phyloP scores from a whole-genome alignment of 2,329 filamentous ascomycete species.

The Colletotrichum phormii region DNA sequence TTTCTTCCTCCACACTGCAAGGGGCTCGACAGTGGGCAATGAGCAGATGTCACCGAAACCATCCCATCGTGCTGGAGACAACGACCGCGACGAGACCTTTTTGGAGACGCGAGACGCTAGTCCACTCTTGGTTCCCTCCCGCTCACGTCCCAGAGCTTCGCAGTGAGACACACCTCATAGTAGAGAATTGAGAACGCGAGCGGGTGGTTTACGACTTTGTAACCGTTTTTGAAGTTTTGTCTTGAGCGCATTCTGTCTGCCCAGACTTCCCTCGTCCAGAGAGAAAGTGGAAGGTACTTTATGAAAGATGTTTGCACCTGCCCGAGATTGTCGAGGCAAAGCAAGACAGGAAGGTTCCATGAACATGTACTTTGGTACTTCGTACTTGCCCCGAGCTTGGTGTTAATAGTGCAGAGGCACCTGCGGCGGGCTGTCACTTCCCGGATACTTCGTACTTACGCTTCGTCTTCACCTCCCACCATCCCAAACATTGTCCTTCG shows the following conservation, averaged over 20 bases:
- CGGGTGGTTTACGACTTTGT: neutral
- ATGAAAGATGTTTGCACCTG: neutral
- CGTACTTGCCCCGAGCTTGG: neutral
- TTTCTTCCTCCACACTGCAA: conserved; percentile 22
- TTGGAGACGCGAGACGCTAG: neutral
- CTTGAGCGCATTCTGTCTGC: neutral
- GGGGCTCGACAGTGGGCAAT: conserved; percentile 26
- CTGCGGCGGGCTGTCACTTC: conserved; percentile 1
- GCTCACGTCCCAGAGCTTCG: neutral
- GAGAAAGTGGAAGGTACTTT: neutral
- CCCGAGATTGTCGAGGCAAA: neutral
- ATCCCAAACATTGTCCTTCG: conserved; percentile 12
- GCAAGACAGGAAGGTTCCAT: neutral
- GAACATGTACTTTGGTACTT: neutral
- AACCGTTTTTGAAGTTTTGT: neutral
- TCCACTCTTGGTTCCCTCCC: neutral
- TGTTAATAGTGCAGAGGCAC: neutral
- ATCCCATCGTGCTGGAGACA: conserved; percentile 11
- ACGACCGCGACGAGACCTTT: neutral
- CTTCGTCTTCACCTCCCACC: conserved; percentile 4
- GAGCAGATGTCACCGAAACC: conserved; percentile 25
- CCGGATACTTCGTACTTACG: neutral
- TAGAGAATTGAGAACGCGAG: neutral
- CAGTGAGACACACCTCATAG: neutral
- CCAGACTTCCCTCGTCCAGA: neutral